Evolutionary conservation across 257 asterid genomes (phyloP).

Genomic region (Solanum habrochaites): DNA sequence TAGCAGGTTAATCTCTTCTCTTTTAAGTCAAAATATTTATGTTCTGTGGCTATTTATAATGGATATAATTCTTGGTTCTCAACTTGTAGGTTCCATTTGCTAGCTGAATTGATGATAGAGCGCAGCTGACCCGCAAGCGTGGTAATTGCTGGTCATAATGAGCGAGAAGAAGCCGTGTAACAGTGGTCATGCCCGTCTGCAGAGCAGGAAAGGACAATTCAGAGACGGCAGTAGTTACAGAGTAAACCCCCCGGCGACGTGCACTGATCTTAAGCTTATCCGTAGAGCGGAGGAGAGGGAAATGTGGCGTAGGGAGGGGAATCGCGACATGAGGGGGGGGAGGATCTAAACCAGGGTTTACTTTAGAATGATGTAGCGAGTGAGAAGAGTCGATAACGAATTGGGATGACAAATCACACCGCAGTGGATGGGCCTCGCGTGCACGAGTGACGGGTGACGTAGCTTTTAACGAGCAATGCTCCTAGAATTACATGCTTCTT

Average conservation of each 20-base stretch:
- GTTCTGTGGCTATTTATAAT: neutral
- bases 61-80: neutral
- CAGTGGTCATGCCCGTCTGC: neutral
- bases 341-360: too few species aligned
- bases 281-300: too few species aligned
- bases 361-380: too few species aligned
- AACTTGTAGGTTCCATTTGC: conserved; percentile 8
- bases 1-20: conserved; percentile 36
- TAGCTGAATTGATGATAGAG: conserved; percentile 10
- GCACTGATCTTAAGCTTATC: too few species aligned
- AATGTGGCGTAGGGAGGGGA: too few species aligned
- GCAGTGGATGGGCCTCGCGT: too few species aligned
- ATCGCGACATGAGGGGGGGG: too few species aligned
- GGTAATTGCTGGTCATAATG: conserved; percentile 18
- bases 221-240: too few species aligned
- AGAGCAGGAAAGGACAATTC: neutral
- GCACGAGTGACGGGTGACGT: too few species aligned
- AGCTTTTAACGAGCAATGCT: neutral
- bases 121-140: conserved; percentile 19
- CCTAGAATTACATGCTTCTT: neutral
- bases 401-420: too few species aligned
- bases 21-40: neutral
- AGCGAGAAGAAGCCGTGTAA: conserved; percentile 17
- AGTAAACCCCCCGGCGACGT: too few species aligned
- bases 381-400: too few species aligned